Evolutionary conservation across 495 filamentous ascomycete species (phyloP).

Genomic region (Trypethelium eluteriae): DNA sequence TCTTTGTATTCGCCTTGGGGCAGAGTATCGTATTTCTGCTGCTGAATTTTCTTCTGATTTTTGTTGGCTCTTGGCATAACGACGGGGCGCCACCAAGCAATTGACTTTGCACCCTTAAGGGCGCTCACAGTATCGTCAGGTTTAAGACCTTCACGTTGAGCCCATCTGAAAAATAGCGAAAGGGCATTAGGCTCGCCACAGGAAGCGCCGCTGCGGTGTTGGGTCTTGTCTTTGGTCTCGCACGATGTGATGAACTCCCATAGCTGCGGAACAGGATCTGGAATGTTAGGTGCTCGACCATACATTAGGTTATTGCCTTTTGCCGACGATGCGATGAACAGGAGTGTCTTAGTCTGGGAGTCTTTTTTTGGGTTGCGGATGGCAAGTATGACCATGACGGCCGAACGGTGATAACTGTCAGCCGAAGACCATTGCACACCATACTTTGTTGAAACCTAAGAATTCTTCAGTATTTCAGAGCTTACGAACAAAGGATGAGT

Average conservation of each 20-base stretch:
- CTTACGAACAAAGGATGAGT: not conserved
- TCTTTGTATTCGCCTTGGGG: slow-evolving; percentile 1
- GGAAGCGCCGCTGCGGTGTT: slow-evolving; percentile 6
- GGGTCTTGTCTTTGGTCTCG: not conserved
- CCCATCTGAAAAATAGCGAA: not conserved
- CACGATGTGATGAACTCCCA: not conserved
- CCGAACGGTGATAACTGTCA: not conserved
- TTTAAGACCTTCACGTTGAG: not conserved
- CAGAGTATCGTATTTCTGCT: not conserved
- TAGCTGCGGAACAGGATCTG: not conserved
- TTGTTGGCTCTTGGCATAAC: not conserved
- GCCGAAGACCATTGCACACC: not conserved
- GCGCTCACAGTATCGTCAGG: not conserved
- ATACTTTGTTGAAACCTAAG: not conserved
- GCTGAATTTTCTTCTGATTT: not conserved
- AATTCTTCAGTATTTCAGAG: not conserved
- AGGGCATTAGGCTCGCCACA: not conserved
- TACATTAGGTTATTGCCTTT: not conserved
- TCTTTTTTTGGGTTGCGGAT: not conserved
- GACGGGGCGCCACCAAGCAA: not conserved
- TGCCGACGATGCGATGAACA: slow-evolving; percentile 1
- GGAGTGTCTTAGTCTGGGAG: not conserved
- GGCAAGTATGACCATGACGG: not conserved
- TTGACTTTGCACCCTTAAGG: not conserved
- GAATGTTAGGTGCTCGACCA: not conserved